Conservation (phyloP, 2,329 filamentous ascomycete species). For the Annulohypoxylon truncatum region DNA sequence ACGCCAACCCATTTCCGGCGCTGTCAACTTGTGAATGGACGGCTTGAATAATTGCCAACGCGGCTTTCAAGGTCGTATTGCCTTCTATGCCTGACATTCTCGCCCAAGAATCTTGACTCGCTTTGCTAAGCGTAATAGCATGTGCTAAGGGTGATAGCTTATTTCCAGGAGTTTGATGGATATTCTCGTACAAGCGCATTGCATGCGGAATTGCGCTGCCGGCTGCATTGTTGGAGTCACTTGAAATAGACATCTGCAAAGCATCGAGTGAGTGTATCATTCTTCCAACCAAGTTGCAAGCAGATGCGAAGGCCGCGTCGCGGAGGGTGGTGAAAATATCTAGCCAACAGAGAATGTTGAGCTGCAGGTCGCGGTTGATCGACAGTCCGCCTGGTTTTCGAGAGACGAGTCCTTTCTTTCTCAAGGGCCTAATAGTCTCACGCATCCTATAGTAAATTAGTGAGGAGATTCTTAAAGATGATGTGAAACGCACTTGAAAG, state of each 20-base stretch:
- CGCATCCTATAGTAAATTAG: neutral
- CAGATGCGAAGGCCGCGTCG: neutral
- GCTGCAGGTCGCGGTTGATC: neutral
- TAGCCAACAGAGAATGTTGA: neutral
- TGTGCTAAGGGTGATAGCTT: neutral
- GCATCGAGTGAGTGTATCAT: neutral
- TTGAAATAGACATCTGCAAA: neutral
- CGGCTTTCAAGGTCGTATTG: neutral
- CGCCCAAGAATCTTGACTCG: neutral
- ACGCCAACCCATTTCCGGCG: neutral
- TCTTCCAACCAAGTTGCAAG: neutral
- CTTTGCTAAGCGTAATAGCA: neutral
- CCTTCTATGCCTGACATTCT: neutral
- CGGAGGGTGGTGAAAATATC: neutral
- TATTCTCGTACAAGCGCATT: neutral
- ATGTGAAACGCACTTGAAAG: neutral
- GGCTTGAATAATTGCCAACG: neutral
- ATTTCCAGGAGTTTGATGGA: neutral
- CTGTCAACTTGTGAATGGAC: neutral
- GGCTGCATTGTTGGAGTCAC: neutral
- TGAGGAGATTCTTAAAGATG: neutral
- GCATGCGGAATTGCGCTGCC: neutral
- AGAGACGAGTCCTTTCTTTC: neutral
- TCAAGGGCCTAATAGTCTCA: neutral
- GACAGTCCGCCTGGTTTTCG: neutral